Conservation (phyloP, 768 basidiomycete genomes). For the Lactifluus volemus region DNA sequence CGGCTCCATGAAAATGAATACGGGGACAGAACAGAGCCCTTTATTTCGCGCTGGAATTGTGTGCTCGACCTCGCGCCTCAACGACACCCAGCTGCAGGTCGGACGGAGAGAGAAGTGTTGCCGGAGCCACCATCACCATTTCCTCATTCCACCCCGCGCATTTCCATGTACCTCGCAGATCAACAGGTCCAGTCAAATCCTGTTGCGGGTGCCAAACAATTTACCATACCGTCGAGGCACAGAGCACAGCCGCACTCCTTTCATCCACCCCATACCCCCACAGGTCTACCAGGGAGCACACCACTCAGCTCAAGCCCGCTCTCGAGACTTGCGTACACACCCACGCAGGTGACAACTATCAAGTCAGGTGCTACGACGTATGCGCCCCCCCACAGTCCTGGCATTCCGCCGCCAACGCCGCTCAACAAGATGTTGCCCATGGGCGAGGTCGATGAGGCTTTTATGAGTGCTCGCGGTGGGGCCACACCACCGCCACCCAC, state of each 20-base stretch:
- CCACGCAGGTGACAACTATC: constrained; percentile 6
- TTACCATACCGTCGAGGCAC: constrained; percentile 30
- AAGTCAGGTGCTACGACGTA: constrained; percentile 14
- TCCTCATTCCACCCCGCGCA: constrained; percentile 30
- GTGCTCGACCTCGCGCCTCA: constrained; percentile 62
- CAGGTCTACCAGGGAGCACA: constrained; percentile 22
- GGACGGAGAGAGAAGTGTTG: constrained; percentile 38
- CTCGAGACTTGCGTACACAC: constrained; percentile 12
- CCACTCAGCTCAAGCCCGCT: constrained; percentile 7
- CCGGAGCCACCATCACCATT: constrained; percentile 80
- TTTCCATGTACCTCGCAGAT: constrained; percentile 19
- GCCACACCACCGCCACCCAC: constrained; percentile 37
- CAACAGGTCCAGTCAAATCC: constrained; percentile 21
- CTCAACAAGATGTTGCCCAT: constrained; percentile 13
- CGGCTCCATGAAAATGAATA: constrained; percentile 4
- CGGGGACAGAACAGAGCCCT: constrained; percentile 50
- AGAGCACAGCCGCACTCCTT: constrained; percentile 26
- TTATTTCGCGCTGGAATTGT: constrained; percentile 87
- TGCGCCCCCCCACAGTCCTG: constrained; percentile 9
- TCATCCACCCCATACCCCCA: constrained; percentile 24
- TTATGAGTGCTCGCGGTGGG: constrained; percentile 12
- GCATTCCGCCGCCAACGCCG: constrained; percentile 18
- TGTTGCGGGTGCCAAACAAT: constrained; percentile 50
- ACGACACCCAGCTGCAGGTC: constrained; percentile 14
- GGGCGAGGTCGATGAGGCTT: constrained; percentile 15